phyloP scores from a whole-genome alignment of 495 filamentous ascomycete genomes.

The Parathielavia appendiculata region DNA sequence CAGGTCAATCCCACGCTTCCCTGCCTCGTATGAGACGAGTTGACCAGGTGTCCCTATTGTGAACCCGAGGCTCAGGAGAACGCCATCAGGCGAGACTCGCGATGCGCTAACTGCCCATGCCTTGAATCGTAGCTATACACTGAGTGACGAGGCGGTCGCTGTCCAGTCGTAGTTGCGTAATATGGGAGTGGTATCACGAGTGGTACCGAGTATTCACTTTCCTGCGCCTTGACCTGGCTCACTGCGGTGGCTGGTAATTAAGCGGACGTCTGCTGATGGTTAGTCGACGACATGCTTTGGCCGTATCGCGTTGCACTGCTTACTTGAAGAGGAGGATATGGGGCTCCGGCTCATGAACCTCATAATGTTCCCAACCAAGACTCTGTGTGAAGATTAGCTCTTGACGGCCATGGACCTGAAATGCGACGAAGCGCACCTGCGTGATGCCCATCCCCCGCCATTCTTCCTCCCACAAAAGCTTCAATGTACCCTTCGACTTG shows the following conservation, averaged over 20 bases:
- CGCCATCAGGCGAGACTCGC: conserved; percentile 9
- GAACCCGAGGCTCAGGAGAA: conserved; percentile 6
- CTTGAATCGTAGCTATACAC: conserved; percentile 31
- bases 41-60: neutral
- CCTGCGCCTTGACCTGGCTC: conserved; percentile 13
- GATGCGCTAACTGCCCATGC: conserved; percentile 17
- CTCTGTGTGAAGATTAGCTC: conserved; percentile 53
- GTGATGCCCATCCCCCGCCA: conserved; percentile 96
- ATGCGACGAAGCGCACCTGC: conserved; percentile 54
- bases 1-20: neutral
- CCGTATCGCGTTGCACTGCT: conserved; percentile 27
- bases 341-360: conserved; percentile 97
- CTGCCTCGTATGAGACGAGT: neutral
- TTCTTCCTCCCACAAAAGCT: conserved; percentile 96
- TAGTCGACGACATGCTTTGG: neutral
- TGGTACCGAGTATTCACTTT: conserved; percentile 13
- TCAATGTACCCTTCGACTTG: conserved; percentile 80
- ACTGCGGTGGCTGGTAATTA: conserved; percentile 72
- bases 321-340: conserved; percentile 99
- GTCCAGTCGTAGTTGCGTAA: conserved; percentile 36
- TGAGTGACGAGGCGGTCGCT: conserved; percentile 37
- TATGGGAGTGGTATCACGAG: conserved; percentile 28
- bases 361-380: conserved; percentile 97
- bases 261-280: conserved; percentile 64
- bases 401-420: neutral